These are phyloP conservation scores for Candida piceae DNA, from an alignment of 805 yeast genomes.

Conservation along the genomic window DNA sequence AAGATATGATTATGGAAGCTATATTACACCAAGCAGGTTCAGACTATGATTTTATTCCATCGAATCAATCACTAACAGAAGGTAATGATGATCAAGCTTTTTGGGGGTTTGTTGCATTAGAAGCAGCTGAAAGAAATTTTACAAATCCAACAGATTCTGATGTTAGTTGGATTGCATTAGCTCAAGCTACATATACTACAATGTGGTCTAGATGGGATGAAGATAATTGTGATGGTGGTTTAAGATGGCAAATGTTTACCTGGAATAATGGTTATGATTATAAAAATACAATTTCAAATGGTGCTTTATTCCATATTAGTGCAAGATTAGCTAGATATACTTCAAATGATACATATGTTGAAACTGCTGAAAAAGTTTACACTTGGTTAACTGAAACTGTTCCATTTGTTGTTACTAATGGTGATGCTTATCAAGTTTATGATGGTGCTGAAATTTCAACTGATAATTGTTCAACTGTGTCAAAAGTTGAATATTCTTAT, in stretches of 20 bases:
- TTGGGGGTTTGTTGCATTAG: conserved; percentile 93
- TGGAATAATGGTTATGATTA: conserved; percentile 95
- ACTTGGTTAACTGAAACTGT: conserved; percentile 47
- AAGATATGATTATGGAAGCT: conserved; percentile 52
- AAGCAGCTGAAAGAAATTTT: conserved; percentile 87
- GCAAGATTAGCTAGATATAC: conserved; percentile 83
- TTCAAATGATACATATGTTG: conserved; percentile 63
- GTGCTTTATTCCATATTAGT: conserved; percentile 79
- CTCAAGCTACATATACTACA: conserved; percentile 87
- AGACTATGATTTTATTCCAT: conserved; percentile 75
- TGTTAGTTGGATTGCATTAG: conserved; percentile 77
- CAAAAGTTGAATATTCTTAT: conserved; percentile 58
- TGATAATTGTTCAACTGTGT: conserved; percentile 44
- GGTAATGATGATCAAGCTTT: conserved; percentile 98
- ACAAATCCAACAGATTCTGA: conserved; percentile 50
- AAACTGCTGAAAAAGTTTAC: conserved; percentile 68
- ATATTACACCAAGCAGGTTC: conserved; percentile 70
- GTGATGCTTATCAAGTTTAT: conserved; percentile 35
- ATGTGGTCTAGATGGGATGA: conserved; percentile 89
- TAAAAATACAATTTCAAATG: conserved; percentile 89
- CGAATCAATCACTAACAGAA: conserved; percentile 84
- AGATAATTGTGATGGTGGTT: conserved; percentile 73
- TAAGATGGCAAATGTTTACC: conserved; percentile 92
- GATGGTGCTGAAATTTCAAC: conserved; percentile 53
- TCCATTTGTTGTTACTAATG: conserved; percentile 20